Evolutionary conservation across 306 rosid species (phyloP), one percentile per base, ranked within the genome.

Genomic region (Castanea sativa): DNA sequence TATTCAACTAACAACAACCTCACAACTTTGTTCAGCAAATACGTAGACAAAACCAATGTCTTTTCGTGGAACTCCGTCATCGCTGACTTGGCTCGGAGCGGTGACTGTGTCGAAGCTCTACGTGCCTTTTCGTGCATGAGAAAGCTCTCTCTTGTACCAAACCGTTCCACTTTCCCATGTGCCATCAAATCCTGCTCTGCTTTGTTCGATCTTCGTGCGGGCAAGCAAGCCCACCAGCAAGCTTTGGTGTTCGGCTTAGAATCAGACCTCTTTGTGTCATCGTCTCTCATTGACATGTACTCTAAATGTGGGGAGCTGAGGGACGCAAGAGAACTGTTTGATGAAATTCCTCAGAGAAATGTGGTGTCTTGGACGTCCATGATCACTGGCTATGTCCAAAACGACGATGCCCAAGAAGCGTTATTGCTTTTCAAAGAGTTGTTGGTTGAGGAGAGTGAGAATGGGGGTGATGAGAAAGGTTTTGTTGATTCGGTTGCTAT

Each of bases 301-400:
- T 86, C 91, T 0, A 92, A 91, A 57, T 94, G 96, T 60, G 92
- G 92, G 8, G 67, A 68, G 8, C 49, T 88, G 82, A 58, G 52
- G 0, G 91, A 89, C 65, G 96, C 97, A 2, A 84, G 93, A 12
- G 21, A 13, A 30, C 64, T 94, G 92, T 94, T 94, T 75, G 98
- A 92, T 30, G 88, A 81, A 84, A 91, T 86, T 87, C 94, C 92
- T 69, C 56, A 27, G 1, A 81, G 88, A 84, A 92, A 91, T 60
- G 90, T 87, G 13, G 98, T 92, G 32, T 91, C 97, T 33, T 94
- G 97, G 98, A 92, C 97, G 1, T 82, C 97, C 15, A 82, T 92
- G 83, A 89, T 94, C 80, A 73, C 82, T 2, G 96, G 94, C 18
- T 87, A 84, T 58, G 88, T 89, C 69, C 97, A 85, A 55, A 94